phyloP scores from a whole-genome alignment of 176 grass and related monocot species.

The Bolboschoenus planiculmis region DNA sequence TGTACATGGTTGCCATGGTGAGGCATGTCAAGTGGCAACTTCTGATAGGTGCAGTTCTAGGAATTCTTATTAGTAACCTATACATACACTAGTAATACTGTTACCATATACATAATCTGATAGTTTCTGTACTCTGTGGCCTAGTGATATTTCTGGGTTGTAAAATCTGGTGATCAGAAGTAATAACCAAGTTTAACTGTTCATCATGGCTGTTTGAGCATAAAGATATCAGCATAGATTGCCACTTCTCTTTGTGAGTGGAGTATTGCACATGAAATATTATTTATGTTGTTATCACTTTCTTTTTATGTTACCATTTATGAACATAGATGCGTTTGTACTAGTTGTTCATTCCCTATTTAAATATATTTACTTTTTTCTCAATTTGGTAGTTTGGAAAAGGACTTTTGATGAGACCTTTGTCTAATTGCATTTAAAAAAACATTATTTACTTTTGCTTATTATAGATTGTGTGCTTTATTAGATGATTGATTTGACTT shows the following conservation, averaged over 20 bases:
- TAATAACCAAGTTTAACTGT: not conserved
- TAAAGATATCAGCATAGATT: slow-evolving; percentile 1
- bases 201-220: not conserved
- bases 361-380: not conserved
- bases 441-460: not conserved
- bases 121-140: not conserved
- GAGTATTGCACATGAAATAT: not conserved
- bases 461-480: not conserved
- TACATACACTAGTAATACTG: not conserved
- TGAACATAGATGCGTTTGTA: not conserved
- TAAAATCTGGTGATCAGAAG: not conserved
- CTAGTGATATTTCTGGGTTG: not conserved
- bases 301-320: not conserved
- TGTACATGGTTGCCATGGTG: not conserved
- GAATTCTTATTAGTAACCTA: not conserved
- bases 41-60: not conserved
- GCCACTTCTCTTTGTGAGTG: slow-evolving; percentile 1
- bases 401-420: not conserved
- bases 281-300: not conserved
- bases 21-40: not conserved
- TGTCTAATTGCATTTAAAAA: not conserved
- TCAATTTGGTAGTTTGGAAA: not conserved
- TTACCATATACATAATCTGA: not conserved
- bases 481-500: not conserved
- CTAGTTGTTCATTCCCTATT: not conserved